Percentiles rank a stretch among this genome's conserved stretches.
Conservation (phyloP, 148 eudicot species). For the Amaranthus cruentus region DNA sequence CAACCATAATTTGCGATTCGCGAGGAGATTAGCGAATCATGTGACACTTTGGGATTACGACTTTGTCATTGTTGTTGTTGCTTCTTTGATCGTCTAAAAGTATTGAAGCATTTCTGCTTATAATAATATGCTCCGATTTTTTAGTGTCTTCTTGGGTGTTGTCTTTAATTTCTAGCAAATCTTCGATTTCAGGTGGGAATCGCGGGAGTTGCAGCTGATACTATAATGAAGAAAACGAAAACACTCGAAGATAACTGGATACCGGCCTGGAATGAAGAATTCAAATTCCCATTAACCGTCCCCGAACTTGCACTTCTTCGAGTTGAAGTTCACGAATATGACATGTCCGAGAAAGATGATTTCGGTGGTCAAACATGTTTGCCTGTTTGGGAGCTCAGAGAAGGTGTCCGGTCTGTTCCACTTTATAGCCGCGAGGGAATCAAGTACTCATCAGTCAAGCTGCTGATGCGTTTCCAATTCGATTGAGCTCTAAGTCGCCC, state of each 20-base stretch:
- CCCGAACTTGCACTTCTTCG: conserved; percentile 37
- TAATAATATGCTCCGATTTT: too few relatives aligned
- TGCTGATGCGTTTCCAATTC: conserved; percentile 28
- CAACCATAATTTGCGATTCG: too few relatives aligned
- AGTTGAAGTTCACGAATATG: conserved; percentile 35
- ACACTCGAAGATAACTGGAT: conserved; percentile 36
- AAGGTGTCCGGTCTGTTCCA: conserved; percentile 33
- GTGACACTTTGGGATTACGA: too few relatives aligned
- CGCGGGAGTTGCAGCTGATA: conserved; percentile 29
- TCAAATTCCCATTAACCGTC: conserved; percentile 26
- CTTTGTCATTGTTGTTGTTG: too few relatives aligned
- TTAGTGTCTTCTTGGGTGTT: conserved; percentile 12
- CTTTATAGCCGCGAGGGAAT: conserved; percentile 26
- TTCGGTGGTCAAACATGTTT: conserved; percentile 36
- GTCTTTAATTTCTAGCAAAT: neutral
- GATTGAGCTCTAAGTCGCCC: conserved; percentile 7
- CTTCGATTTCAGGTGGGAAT: conserved; percentile 24
- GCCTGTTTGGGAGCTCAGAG: conserved; percentile 35
- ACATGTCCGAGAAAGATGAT: conserved; percentile 36
- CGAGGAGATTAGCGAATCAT: too few relatives aligned
- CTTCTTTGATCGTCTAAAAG: too few relatives aligned
- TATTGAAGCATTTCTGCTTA: too few relatives aligned
- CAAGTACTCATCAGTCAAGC: conserved; percentile 30
- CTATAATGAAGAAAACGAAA: conserved; percentile 31
- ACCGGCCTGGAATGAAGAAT: conserved; percentile 35